phyloP scores from a whole-genome alignment of 345 rosid species.

The Abelmoschus esculentus region DNA sequence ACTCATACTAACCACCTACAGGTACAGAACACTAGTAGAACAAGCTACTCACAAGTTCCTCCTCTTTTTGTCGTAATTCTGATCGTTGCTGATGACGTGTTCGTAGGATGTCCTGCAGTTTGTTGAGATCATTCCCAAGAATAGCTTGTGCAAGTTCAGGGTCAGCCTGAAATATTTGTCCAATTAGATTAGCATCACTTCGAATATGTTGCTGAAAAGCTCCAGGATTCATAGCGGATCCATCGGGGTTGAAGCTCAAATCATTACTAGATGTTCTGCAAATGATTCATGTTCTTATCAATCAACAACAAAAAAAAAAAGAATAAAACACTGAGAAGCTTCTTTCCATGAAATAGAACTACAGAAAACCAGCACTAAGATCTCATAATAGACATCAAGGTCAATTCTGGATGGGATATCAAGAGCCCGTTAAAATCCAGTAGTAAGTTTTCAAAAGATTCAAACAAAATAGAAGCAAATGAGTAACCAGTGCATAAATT shows the following conservation, averaged over 20 bases:
- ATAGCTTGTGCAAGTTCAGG: conserved; percentile 89
- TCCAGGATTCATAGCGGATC: conserved; percentile 83
- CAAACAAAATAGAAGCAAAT: not conserved
- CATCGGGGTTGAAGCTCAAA: conserved; percentile 68
- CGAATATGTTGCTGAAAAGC: conserved; percentile 82
- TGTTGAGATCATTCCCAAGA: conserved; percentile 78
- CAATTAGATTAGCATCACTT: conserved; percentile 64
- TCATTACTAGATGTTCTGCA: conserved; percentile 48
- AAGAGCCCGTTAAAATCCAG: not conserved
- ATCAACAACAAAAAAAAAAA: not conserved
- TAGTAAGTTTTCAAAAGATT: not conserved
- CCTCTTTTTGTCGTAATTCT: conserved; percentile 53
- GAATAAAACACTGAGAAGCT: too few species aligned
- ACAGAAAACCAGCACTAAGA: not conserved
- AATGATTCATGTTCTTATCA: conserved; percentile 10
- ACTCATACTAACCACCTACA: not conserved
- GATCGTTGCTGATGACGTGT: conserved; percentile 67
- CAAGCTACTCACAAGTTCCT: conserved; percentile 65
- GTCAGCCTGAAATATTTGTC: conserved; percentile 77
- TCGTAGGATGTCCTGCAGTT: conserved; percentile 62
- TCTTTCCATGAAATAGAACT: too few species aligned
- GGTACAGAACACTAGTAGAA: conserved; percentile 6
- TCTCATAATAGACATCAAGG: not conserved
- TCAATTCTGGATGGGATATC: not conserved
- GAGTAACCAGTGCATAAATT: not conserved